These are phyloP conservation scores for Orobanche coerulescens DNA, from an alignment of 257 asterid genomes.

Conservation along the genomic window DNA sequence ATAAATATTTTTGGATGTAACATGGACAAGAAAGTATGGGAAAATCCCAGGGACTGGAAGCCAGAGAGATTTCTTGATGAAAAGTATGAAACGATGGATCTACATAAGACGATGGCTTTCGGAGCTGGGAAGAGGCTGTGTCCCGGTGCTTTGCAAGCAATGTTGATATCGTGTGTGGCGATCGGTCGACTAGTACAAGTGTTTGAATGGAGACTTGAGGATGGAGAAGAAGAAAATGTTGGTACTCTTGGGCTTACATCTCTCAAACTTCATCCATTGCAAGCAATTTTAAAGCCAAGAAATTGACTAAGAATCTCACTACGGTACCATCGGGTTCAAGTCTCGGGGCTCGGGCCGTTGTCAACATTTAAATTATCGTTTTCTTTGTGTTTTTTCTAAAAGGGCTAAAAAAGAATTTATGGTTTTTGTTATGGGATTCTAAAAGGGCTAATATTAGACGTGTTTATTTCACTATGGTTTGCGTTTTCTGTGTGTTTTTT, in stretches of 20 bases:
- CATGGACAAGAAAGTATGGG: constrained; percentile 51
- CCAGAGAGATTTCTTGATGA: constrained; percentile 52
- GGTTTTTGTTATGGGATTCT: too few relatives aligned
- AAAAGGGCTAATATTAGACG: too few relatives aligned
- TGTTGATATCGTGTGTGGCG: constrained; percentile 40
- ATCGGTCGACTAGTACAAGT: constrained; percentile 54
- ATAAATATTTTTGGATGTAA: constrained; percentile 58
- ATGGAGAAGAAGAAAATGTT: constrained; percentile 49
- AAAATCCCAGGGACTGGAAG: constrained; percentile 36
- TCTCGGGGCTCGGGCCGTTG: too few relatives aligned
- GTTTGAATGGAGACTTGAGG: constrained; percentile 45
- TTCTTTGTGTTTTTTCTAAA: too few relatives aligned
- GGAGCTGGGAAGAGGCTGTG: constrained; percentile 68
- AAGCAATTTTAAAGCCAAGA: constrained; percentile 47
- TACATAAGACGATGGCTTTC: constrained; percentile 60
- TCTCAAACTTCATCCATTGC: constrained; percentile 49
- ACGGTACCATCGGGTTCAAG: too few relatives aligned
- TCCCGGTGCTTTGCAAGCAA: constrained; percentile 61
- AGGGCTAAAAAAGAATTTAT: too few relatives aligned
- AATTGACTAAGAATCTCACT: constrained; percentile 23
- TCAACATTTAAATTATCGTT: too few relatives aligned
- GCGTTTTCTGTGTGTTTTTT: too few relatives aligned
- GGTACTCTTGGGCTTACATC: constrained; percentile 60
- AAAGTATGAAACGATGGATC: constrained; percentile 36
- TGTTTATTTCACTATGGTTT: too few relatives aligned